phyloP scores from a whole-genome alignment of 257 asterid genomes.

The Nemophila menziesii region DNA sequence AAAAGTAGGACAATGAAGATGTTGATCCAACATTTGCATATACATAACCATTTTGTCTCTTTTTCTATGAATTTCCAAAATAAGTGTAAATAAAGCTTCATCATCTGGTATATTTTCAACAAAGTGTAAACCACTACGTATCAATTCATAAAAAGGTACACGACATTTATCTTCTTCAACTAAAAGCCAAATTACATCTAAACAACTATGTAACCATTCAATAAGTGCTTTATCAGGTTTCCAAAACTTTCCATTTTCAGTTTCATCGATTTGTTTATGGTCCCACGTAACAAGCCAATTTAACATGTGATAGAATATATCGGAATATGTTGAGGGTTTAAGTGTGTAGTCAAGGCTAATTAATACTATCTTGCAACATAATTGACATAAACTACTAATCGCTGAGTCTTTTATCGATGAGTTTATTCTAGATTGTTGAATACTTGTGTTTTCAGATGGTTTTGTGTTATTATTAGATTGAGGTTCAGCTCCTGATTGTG shows the following conservation, averaged over 20 bases:
- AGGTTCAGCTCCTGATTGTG: constrained; percentile 71
- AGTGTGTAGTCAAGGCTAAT: constrained; percentile 62
- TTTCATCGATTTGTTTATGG: constrained; percentile 55
- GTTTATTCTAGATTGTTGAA: constrained; percentile 49
- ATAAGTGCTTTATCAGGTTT: constrained; percentile 68
- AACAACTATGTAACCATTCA: constrained; percentile 94
- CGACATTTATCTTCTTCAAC: constrained; percentile 77
- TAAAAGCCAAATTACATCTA: constrained; percentile 87
- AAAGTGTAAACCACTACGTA: constrained; percentile 84
- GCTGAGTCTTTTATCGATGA: constrained; percentile 47
- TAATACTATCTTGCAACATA: constrained; percentile 84
- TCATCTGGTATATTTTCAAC: constrained; percentile 94
- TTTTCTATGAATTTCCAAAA: constrained; percentile 86
- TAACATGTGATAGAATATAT: constrained; percentile 66
- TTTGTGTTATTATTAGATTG: constrained; percentile 57
- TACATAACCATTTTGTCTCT: constrained; percentile 95
- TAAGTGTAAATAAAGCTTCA: constrained; percentile 89
- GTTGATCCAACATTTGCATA: constrained; percentile 98
- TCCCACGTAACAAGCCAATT: constrained; percentile 92
- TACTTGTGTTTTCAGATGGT: constrained; percentile 41
- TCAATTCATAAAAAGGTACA: constrained; percentile 87
- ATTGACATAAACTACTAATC: constrained; percentile 67
- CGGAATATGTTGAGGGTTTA: constrained; percentile 72
- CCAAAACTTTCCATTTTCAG: constrained; percentile 51
- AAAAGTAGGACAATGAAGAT: constrained; percentile 95